A percentile compares a stretch with the other conserved stretches of the same genome.
Conservation (phyloP, 257 asterid genomes). For the Solanum etuberosum region DNA sequence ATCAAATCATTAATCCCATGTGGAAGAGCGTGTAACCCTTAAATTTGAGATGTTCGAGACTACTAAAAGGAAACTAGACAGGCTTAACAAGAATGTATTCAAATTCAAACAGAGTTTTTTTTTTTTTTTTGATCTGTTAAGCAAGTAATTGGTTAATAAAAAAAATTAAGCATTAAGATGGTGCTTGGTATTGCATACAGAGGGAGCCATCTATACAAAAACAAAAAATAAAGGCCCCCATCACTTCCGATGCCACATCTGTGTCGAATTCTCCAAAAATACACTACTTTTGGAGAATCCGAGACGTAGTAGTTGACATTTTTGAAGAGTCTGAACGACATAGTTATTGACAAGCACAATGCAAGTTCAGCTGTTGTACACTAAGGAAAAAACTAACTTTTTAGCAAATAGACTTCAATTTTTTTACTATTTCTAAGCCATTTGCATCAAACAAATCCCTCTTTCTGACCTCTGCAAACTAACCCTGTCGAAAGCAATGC, state of each 20-base stretch:
- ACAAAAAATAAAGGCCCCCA: not conserved
- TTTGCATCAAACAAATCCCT: not conserved
- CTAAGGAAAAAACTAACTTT: not conserved
- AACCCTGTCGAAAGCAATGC: not conserved
- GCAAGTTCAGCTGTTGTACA: not conserved
- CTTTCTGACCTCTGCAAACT: not conserved
- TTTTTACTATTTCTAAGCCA: not conserved
- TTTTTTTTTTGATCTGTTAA: not conserved
- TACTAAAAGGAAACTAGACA: not conserved
- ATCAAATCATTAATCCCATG: slow-evolving; percentile 10
- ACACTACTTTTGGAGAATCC: not conserved
- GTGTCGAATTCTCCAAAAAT: not conserved
- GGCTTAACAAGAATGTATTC: not conserved
- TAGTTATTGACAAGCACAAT: not conserved
- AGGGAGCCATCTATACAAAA: not conserved
- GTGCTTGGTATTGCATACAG: not conserved
- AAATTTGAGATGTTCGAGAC: not conserved
- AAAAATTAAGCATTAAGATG: not conserved
- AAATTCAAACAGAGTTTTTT: not conserved
- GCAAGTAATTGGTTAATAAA: not conserved
- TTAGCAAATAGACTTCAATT: not conserved
- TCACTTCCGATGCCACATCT: not conserved
- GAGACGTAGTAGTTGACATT: not conserved
- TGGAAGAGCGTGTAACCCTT: not conserved
- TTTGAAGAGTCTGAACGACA: not conserved